Evolutionary conservation across 2,329 filamentous ascomycete genomes (phyloP).

Genomic region (Fusarium globosum): DNA sequence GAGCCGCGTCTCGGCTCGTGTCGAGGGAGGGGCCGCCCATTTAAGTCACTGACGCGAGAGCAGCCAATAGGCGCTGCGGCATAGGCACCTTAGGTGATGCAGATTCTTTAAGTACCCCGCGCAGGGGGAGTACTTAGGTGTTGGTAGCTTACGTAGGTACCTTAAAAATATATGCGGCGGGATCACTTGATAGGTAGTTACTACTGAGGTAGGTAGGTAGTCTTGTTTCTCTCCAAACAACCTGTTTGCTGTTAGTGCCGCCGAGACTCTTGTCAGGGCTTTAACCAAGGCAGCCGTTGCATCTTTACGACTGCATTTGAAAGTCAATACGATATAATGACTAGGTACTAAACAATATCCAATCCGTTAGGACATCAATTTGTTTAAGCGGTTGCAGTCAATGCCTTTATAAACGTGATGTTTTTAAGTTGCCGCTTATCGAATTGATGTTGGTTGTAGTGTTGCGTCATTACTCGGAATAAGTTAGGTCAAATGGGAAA

Average conservation of each 20-base stretch:
- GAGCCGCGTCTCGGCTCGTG: constrained; percentile 28
- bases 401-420: not conserved
- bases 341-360: not conserved
- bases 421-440: not conserved
- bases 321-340: not conserved
- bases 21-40: constrained; percentile 12
- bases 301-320: not conserved
- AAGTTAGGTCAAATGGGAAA: not conserved
- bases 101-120: constrained; percentile 2
- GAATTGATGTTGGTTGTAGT: not conserved
- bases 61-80: constrained; percentile 12
- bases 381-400: not conserved
- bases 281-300: not conserved
- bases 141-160: not conserved
- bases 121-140: not conserved
- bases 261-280: not conserved
- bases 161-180: not conserved
- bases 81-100: not conserved
- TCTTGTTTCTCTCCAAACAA: no score
- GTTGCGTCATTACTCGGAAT: not conserved
- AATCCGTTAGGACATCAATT: not conserved
- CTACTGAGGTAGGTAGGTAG: no score
- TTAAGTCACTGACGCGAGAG: constrained; percentile 19
- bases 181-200: not conserved
- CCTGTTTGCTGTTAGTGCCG: not conserved